Conservation (phyloP, 75 land plant genomes). For the Pseudotsuga menziesii region DNA sequence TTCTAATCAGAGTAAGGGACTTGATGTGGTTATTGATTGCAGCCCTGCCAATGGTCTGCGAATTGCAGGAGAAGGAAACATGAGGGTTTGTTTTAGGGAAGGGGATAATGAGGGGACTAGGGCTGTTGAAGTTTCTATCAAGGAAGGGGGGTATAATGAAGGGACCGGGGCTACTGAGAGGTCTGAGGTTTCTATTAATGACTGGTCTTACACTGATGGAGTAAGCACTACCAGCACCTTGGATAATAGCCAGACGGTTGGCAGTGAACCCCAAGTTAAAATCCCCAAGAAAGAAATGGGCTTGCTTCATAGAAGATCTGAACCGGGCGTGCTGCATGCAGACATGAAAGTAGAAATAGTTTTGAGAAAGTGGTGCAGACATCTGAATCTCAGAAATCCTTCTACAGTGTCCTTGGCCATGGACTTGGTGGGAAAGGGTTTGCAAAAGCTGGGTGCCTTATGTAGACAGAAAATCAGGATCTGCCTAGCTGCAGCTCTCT, state of each 20-base stretch:
- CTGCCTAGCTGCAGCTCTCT: constrained; percentile 28
- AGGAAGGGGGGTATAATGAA: background rate
- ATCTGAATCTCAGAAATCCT: constrained; percentile 13
- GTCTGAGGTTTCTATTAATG: background rate
- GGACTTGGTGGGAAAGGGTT: constrained; percentile 16
- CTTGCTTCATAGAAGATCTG: constrained; percentile 22
- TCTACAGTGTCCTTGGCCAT: constrained; percentile 9
- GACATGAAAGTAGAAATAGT: constrained; percentile 20
- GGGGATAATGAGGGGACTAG: background rate
- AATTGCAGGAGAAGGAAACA: background rate
- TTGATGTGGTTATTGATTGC: too few relatives aligned
- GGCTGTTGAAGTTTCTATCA: background rate
- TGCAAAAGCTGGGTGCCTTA: background rate
- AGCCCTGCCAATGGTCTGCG: background rate
- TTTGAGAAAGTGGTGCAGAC: constrained; percentile 24
- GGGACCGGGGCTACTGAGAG: background rate
- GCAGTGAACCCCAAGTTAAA: too few relatives aligned
- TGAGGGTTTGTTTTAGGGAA: background rate
- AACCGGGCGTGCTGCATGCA: constrained; percentile 14
- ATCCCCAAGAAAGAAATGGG: background rate
- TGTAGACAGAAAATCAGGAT: constrained; percentile 17
- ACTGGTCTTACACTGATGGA: background rate
- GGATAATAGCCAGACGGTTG: background rate
- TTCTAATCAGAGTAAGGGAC: background rate
- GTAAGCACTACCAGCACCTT: background rate